These are phyloP conservation scores for Plasmodium reichenowi DNA, from an alignment of 169 alveolate genomes.

Conservation along the genomic window DNA sequence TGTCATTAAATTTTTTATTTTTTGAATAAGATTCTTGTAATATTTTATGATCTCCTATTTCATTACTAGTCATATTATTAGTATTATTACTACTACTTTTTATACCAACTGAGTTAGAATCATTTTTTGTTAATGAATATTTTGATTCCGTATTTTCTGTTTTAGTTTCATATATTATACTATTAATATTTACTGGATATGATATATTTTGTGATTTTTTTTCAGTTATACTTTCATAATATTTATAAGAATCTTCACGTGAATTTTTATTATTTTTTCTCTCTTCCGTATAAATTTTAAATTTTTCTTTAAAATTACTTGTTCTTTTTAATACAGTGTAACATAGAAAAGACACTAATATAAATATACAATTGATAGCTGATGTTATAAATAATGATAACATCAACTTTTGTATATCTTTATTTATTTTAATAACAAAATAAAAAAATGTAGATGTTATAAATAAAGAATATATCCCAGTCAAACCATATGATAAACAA, in stretches of 20 bases:
- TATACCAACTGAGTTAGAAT: neutral
- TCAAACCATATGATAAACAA: conserved; percentile 63
- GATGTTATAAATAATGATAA: conserved; percentile 49
- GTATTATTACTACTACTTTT: neutral
- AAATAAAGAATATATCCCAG: conserved; percentile 59
- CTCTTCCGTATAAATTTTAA: conserved; percentile 34
- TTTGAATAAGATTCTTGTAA: neutral
- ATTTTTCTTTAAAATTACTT: conserved; percentile 28
- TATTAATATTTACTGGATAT: neutral
- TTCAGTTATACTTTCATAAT: neutral
- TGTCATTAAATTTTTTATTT: neutral
- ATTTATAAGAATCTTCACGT: neutral
- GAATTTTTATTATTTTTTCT: neutral
- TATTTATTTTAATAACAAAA: conserved; percentile 34
- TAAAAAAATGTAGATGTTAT: conserved; percentile 46
- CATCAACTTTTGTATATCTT: conserved; percentile 20
- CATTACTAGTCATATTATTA: neutral
- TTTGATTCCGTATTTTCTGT: neutral
- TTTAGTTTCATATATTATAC: neutral
- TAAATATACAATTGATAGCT: conserved; percentile 25
- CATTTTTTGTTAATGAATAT: neutral
- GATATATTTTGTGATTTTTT: neutral
- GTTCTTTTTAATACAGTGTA: conserved; percentile 25
- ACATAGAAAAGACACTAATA: conserved; percentile 36
- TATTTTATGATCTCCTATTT: neutral